Conservation (phyloP, 2,329 filamentous ascomycete species). For the Clonostachys byssicola region DNA sequence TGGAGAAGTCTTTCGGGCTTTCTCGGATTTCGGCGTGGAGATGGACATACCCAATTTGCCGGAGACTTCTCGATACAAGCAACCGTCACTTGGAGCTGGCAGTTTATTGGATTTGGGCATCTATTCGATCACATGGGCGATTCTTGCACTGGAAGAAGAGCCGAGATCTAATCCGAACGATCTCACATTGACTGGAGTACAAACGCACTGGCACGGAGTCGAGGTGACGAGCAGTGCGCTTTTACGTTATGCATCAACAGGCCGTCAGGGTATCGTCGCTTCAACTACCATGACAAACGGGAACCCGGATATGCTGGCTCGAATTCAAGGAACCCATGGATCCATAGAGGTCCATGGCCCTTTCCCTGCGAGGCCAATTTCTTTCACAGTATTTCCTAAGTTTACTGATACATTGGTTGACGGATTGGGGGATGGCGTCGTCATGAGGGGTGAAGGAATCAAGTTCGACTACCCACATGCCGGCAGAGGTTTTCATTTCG, state of each 20-base stretch:
- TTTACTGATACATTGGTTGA: slow-evolving; percentile 1
- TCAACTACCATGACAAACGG: slow-evolving; percentile 17
- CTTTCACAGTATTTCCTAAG: slow-evolving; percentile 25
- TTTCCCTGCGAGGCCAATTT: slow-evolving; percentile 20
- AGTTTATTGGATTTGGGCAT: slow-evolving; percentile 36
- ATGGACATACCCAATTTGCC: slow-evolving; percentile 22
- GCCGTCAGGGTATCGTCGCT: slow-evolving; percentile 34
- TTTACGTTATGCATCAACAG: slow-evolving; percentile 27
- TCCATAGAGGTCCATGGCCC: slow-evolving; percentile 27
- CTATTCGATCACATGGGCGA: slow-evolving; percentile 33
- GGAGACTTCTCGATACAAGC: slow-evolving; percentile 21
- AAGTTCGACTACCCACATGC: slow-evolving; percentile 26
- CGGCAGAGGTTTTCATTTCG: slow-evolving; percentile 34
- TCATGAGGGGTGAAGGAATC: slow-evolving; percentile 8
- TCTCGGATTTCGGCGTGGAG: slow-evolving; percentile 32
- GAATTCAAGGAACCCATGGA: slow-evolving; percentile 34
- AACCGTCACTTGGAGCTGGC: slow-evolving; percentile 33
- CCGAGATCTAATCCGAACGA: slow-evolving; percentile 5
- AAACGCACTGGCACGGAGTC: slow-evolving; percentile 24
- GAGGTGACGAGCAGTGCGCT: slow-evolving; percentile 29
- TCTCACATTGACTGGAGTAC: slow-evolving; percentile 18
- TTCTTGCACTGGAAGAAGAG: slow-evolving; percentile 22
- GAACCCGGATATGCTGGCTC: slow-evolving; percentile 17
- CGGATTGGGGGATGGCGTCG: too few relatives aligned
- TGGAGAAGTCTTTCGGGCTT: slow-evolving; percentile 28